Evolutionary conservation across 148 eudicot species (phyloP).

Genomic region (Camellia japonica): DNA sequence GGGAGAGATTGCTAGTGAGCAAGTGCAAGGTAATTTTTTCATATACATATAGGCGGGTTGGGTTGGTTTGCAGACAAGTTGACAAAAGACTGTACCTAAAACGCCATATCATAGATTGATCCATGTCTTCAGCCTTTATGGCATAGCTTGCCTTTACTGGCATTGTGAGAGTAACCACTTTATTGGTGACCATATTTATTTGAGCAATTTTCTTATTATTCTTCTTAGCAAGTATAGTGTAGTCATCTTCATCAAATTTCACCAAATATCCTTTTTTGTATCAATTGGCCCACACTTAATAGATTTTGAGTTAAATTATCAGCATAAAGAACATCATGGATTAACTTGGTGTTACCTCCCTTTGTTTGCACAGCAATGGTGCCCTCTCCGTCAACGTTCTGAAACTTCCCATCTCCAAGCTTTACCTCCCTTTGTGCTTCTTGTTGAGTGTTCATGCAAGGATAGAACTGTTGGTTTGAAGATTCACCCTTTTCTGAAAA

Average conservation of each 20-base stretch:
- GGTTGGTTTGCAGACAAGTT: too few relatives aligned
- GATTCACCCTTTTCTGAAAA: neutral
- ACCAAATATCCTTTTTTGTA: neutral
- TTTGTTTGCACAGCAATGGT: neutral
- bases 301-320: neutral
- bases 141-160: neutral
- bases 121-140: neutral
- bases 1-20: too few relatives aligned
- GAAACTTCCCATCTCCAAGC: neutral
- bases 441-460: neutral
- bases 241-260: neutral
- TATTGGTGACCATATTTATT: neutral
- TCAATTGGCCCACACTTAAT: neutral
- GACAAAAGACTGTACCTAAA: too few relatives aligned
- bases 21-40: too few relatives aligned
- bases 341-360: neutral
- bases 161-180: neutral
- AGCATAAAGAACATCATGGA: too few relatives aligned
- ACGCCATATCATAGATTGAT: neutral
- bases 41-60: too few relatives aligned
- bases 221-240: neutral
- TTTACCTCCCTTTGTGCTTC: neutral
- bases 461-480: neutral
- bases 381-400: neutral
- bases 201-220: neutral